Evolutionary conservation across 75 land plant species (phyloP), one percentile per base, ranked within the genome.

Genomic region (Cupressus sempervirens): DNA sequence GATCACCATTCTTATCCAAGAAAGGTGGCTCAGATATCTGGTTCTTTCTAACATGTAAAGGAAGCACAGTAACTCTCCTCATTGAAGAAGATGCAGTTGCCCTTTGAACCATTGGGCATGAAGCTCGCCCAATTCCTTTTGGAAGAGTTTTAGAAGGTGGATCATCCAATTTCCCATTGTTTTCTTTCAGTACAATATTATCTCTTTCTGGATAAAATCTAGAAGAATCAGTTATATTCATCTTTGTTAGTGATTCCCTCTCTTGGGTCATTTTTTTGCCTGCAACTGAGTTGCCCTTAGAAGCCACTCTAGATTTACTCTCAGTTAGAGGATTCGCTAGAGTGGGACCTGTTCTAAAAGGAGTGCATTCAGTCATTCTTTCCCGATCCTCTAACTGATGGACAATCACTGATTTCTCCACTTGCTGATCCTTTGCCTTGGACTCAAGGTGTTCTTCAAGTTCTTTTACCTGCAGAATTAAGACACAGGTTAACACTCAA

Each of bases 381-480:
- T 30, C 40, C 50, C n/a, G 43, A 50, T 45, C 48, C 81, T 45
- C 81, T 79, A 18, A 45, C 12, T 41, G 81, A 77, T 77, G 26
- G 46, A 43, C 81, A 18, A 43, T 9, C n/a, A 26, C 1, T 40
- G 81, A 46, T 26, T 16, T 23, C 46, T 88, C 85, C 75, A n/a
- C 50, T 53, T 85, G 91, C 32, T 83, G 43, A 34, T 84, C 89
- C 41, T 88, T 89, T 32, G 76, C 36, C 79, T 91, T 92, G 40
- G 74, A 52, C 84, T 89, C 88, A 65, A 92, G 83, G 81, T 88
- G 90, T 36, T 82, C 88, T 85, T 94, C 97, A 62, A 94, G 89
- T 79, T 94, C 93, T 83, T 90, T 95, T 10, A 92, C 89, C 91
- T 94, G 85, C 84, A 84, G 12, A 26, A 46, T 30, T 34, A 29